Conservation (phyloP, 495 filamentous ascomycete genomes). For the Aspergillus funiculosus region DNA sequence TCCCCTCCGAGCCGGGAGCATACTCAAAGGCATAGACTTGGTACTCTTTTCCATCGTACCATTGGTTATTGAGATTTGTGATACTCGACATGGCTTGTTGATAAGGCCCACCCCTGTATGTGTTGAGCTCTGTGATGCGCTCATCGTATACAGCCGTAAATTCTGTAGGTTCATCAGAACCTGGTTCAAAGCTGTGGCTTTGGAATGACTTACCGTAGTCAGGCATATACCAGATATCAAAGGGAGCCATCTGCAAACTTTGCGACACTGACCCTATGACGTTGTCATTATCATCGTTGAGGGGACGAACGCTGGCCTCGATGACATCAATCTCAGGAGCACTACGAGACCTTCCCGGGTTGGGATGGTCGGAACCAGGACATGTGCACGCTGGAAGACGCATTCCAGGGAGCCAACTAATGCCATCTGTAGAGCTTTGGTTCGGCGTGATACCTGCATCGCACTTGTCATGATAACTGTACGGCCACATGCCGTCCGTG, state of each 20-base stretch:
- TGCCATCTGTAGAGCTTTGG: constrained; percentile 61
- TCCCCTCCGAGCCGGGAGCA: constrained; percentile 53
- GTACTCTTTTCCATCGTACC: constrained; percentile 70
- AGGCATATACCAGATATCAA: constrained; percentile 72
- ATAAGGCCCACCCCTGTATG: constrained; percentile 60
- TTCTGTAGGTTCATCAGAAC: constrained; percentile 25
- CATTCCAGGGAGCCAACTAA: constrained; percentile 69
- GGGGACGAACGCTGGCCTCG: constrained; percentile 57
- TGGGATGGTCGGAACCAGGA: constrained; percentile 59
- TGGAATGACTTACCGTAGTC: constrained; percentile 47
- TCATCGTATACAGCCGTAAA: constrained; percentile 60
- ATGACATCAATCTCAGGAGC: constrained; percentile 74
- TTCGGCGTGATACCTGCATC: constrained; percentile 75
- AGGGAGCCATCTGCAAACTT: constrained; percentile 67
- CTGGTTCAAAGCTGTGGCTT: not conserved
- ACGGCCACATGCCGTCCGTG: constrained; percentile 74
- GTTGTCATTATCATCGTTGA: constrained; percentile 43
- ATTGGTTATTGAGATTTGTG: constrained; percentile 65
- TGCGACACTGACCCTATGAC: constrained; percentile 62
- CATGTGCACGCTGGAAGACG: constrained; percentile 67
- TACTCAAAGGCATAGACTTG: constrained; percentile 73
- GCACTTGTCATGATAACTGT: constrained; percentile 67
- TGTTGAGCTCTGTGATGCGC: constrained; percentile 55
- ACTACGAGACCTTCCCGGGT: constrained; percentile 61
- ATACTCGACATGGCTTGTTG: constrained; percentile 72